Conservation (phyloP, 2,329 filamentous ascomycete species). For the Beauveria medogensis region DNA sequence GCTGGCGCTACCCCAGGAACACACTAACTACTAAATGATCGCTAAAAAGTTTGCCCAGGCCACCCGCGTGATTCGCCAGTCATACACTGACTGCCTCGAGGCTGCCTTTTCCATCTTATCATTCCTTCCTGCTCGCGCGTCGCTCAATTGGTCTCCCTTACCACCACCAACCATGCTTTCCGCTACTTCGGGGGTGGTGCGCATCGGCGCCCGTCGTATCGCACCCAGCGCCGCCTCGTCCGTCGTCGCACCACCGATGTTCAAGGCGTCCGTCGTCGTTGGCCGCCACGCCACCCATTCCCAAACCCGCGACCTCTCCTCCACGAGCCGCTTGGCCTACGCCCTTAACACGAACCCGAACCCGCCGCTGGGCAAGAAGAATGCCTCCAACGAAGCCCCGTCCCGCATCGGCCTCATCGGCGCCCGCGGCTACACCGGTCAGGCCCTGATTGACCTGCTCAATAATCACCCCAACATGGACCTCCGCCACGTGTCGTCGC, state of each 20-base stretch:
- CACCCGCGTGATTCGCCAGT: neutral
- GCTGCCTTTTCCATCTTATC: neutral
- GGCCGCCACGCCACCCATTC: neutral
- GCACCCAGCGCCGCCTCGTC: neutral
- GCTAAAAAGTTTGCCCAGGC: neutral
- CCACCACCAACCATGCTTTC: neutral
- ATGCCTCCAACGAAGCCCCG: slow-evolving; percentile 71
- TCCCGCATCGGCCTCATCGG: slow-evolving; percentile 82
- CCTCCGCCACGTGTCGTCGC: slow-evolving; percentile 83
- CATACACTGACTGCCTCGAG: neutral
- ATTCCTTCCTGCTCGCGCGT: neutral
- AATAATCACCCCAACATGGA: slow-evolving; percentile 87
- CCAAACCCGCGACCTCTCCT: neutral
- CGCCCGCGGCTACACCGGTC: slow-evolving; percentile 88
- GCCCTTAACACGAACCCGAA: slow-evolving; percentile 50
- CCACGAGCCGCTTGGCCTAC: neutral
- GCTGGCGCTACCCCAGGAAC: neutral
- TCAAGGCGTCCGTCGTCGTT: neutral
- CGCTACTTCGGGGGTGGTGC: slow-evolving; percentile 5
- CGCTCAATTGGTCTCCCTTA: neutral
- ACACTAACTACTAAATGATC: neutral
- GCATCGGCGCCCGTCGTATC: slow-evolving; percentile 1
- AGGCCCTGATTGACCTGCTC: slow-evolving; percentile 79
- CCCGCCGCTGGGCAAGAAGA: slow-evolving; percentile 81
- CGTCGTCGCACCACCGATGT: neutral